Base-by-base conservation (phyloP, 176 grass and related monocot genomes). In the Avena sativa region DNA sequence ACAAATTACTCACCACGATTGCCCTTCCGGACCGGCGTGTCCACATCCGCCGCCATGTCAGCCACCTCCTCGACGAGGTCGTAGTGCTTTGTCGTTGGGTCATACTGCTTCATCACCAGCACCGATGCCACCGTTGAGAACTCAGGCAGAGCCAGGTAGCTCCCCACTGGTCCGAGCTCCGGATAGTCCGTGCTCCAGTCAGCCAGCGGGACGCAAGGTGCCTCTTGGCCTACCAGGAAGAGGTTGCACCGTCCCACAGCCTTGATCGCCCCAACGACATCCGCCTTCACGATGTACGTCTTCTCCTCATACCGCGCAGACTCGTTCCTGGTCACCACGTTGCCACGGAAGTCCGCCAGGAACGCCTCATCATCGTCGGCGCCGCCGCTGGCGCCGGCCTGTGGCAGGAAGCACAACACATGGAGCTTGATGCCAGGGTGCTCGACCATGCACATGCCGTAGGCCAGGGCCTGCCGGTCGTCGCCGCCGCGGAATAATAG, bases 401-500 rank as follows among this genome's bases (percentile, higher is more conserved):
- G 70, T 0, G n/a, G 8, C 21, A 43, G 34, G 65, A 93, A 90
- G 20, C 86, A 86, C 8, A 86, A 25, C 20, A 93, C 79, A 12
- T 65, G 81, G 74, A 93, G 82, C 3, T 23, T 32, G 49, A 93
- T 88, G 47, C 92, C 88, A 0, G 92, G 92, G 83, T 93, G 92
- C 92, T 93, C 88, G 2, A 84, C 88, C 92, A 93, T 88, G 83
- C 88, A 83, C 25, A 77, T 71, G 49, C 78, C 86, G 47, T 89
- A 93, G 2, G 92, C 77, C 3, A 97, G 88, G 16, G 95, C 95
- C 89, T 97, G 92, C 21, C 92, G 82, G 82, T 97, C 95, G 47
- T 97, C 95, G 12, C 90, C 66, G 4, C 92, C 92, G 5, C 95
- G 92, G 74, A 96, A 96, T 83, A 96, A 93, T 40, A 92, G 21